Evolutionary conservation across 2,329 filamentous ascomycete genomes (phyloP), one percentile per base, ranked within the genome.

Genomic region (Xylariaceae sp.): DNA sequence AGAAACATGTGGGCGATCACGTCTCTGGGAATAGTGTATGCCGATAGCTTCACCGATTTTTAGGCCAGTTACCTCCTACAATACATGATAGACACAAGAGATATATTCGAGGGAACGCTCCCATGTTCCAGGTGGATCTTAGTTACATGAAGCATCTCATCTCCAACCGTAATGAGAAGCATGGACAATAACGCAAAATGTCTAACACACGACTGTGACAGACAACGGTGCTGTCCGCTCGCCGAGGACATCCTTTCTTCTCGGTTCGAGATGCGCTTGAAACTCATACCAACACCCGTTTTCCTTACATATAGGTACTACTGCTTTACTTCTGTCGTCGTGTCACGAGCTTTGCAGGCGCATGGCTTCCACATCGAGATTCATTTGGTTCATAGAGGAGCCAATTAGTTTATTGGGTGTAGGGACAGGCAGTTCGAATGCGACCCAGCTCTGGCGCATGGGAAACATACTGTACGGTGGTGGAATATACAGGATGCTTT

Each of bases 21-120:
- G 7, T 5, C 7, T 27, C 22, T 48, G 22, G 47, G 47, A 49
- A 49, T 27, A 27, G 22, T 27, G 38, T 42, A 46, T 32, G 44
- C 49, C 44, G 51, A 52, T 32, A 27, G 47, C 47, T 46, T 55
- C 45, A 47, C 53, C 45, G 45, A 43, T 15, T 51, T 47, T 44
- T 32, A 11, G 40, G 27, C 44, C 45, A 47, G 41, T 27, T 27
- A 27, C 4, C 22, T 27, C n/a, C 22, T 27, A 27, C 7, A 27
- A 27, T 27, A 27, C 22, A 27, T 27, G 22, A 27, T 27, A 7
- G 22, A 27, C 22, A 27, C 22, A 27, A 27, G 47, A 45, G 19
- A 47, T 36, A 36, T n/a, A 19, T 40, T 39, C 47, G 39, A 49
- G 35, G 39, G 44, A 11, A 30, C 30, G 17, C 51, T 45, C n/a